Evolutionary conservation across 23 red algal species (phyloP).

Genomic region (Gracilariopsis chorda): DNA sequence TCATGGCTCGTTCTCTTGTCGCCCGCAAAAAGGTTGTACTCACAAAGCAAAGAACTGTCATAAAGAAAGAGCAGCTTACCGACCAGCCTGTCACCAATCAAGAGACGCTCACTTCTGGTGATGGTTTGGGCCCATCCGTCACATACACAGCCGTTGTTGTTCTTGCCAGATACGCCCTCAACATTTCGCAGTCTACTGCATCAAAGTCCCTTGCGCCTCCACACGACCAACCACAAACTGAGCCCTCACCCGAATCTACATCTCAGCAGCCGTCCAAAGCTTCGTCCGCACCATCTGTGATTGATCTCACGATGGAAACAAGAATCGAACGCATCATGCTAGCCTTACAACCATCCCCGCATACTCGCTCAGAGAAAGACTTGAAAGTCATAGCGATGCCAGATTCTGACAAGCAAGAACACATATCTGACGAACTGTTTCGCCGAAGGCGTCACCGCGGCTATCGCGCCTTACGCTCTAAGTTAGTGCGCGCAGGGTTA

Average conservation of each 20-base stretch:
- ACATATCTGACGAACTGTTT: not conserved
- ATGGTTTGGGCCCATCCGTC: not conserved
- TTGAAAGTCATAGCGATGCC: slow-evolving; percentile 52
- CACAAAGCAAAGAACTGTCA: not conserved
- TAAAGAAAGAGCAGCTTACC: not conserved
- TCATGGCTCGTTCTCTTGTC: slow-evolving; percentile 10
- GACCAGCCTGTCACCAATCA: not conserved
- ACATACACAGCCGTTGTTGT: slow-evolving; percentile 51
- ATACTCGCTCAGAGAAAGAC: slow-evolving; percentile 18
- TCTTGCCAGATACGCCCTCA: not conserved
- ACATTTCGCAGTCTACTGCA: not conserved
- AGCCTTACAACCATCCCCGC: not conserved
- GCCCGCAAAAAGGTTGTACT: slow-evolving; percentile 47
- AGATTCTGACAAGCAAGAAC: not conserved
- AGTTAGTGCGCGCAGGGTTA: not conserved
- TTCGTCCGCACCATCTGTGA: not conserved
- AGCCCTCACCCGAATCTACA: not conserved
- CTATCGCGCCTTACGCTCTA: slow-evolving; percentile 23
- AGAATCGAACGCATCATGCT: slow-evolving; percentile 15
- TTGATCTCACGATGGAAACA: slow-evolving; percentile 11
- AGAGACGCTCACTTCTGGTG: not conserved
- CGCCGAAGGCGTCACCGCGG: slow-evolving; percentile 30
- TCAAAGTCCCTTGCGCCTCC: not conserved
- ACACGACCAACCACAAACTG: not conserved
- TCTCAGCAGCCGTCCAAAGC: not conserved